Evolutionary conservation across 2,329 filamentous ascomycete species (phyloP), one percentile per base, ranked within the genome.

Genomic region (Monilinia vaccinii-corymbosi): DNA sequence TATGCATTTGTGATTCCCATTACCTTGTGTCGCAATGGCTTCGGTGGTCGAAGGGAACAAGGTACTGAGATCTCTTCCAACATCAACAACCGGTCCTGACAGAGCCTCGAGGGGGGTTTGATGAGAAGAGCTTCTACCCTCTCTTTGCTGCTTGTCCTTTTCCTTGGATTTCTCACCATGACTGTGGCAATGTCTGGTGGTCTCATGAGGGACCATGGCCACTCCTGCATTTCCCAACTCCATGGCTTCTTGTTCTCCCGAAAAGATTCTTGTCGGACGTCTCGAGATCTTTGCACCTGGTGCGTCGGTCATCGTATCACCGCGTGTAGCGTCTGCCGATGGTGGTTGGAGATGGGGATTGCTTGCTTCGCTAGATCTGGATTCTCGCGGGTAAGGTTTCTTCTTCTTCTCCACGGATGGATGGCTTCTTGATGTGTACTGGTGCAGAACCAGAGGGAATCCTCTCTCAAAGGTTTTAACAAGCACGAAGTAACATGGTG

Each of bases 11-110:
- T 28, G n/a, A 4, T 40, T 31, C 42, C 60, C n/a, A 62, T 60
- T 61, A 69, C 67, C 61, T 49, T 66, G 60, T 13, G 62, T 60
- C 14, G 60, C 57, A 28, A 66, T 62, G 9, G 63, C 66, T 13
- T 64, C 63, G 6, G 23, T 46, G n/a, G 44, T 60, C 3, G 36
- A 59, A 21, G 67, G 62, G 28, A 66, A 62, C 28, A 66, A 56
- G 8, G 48, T 36, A 40, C 55, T 46, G 21, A 66, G 16, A 38
- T 62, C 61, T 42, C 28, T 61, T 36, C 67, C 66, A 25, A 63
- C 40, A 56, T 67, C 60, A 4, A 63, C 60, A 23, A 48, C 53
- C 40, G 61, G 60, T 28, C 59, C 42, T 13, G 49, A 55, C 14
- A 50, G 28, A 47, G 45, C 28, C 21, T 65, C 38, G 5, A 58